These are phyloP conservation scores for Colletotrichum incanum DNA, from an alignment of 2,329 filamentous ascomycete species.

Conservation along the genomic window DNA sequence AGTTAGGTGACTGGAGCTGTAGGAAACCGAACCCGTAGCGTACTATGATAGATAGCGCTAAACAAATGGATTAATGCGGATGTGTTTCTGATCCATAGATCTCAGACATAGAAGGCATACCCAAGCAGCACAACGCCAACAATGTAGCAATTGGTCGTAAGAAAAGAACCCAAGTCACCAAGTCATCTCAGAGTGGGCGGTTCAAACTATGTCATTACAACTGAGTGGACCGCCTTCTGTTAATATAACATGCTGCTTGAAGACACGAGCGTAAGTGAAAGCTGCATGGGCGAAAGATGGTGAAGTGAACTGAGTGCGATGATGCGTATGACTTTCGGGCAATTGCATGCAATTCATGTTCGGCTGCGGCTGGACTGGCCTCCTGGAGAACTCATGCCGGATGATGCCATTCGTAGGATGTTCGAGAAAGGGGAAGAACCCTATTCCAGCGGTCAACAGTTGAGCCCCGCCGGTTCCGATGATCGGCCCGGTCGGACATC, in stretches of 20 bases:
- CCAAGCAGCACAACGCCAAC: not conserved
- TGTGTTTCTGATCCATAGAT: not conserved
- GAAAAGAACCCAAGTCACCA: not conserved
- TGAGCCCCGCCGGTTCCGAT: conserved; percentile 36
- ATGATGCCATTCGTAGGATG: not conserved
- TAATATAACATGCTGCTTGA: not conserved
- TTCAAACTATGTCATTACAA: no score
- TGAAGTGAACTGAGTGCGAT: not conserved
- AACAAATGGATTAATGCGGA: not conserved
- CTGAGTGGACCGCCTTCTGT: not conserved
- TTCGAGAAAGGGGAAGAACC: not conserved
- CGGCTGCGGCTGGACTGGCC: not conserved
- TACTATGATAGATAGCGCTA: not conserved
- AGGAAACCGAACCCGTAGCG: not conserved
- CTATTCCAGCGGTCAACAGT: not conserved
- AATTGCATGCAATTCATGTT: not conserved
- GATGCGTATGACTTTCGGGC: not conserved
- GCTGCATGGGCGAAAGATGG: not conserved
- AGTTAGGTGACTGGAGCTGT: not conserved
- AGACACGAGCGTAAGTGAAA: not conserved
- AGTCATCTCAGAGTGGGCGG: not conserved
- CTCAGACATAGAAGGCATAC: not conserved
- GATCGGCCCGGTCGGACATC: conserved; percentile 42
- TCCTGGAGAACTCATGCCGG: not conserved
- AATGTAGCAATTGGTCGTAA: not conserved